Conservation (phyloP, 257 asterid genomes). For the Solanum peruvianum region DNA sequence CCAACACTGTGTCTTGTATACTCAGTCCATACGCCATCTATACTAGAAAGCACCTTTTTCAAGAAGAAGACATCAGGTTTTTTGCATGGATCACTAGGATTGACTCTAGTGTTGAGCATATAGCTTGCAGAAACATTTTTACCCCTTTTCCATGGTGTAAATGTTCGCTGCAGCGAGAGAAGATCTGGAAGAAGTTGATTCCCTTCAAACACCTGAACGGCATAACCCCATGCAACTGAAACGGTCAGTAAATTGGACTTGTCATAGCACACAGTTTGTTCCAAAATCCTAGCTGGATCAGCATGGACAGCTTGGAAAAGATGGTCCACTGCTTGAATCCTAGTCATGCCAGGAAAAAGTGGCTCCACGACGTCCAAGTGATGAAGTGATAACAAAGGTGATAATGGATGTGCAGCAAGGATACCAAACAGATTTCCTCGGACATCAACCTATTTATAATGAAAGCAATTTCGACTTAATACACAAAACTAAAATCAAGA, state of each 20-base stretch:
- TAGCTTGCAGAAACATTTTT: constrained; percentile 26
- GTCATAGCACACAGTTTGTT: constrained; percentile 78
- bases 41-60: constrained; percentile 19
- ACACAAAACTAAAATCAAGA: not conserved
- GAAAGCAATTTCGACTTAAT: not conserved
- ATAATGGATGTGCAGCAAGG: constrained; percentile 68
- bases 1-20: constrained; percentile 19
- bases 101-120: constrained; percentile 54
- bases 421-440: constrained; percentile 69
- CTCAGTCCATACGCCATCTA: constrained; percentile 29
- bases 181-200: constrained; percentile 55
- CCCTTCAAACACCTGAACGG: constrained; percentile 58
- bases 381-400: constrained; percentile 60
- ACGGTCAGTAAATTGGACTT: constrained; percentile 35
- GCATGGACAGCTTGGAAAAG: constrained; percentile 43
- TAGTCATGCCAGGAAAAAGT: constrained; percentile 58
- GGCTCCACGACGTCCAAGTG: constrained; percentile 75
- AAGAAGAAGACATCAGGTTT: constrained; percentile 52
- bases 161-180: constrained; percentile 43
- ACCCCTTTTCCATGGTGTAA: constrained; percentile 75
- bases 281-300: constrained; percentile 57
- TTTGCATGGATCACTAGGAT: constrained; percentile 45
- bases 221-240: constrained; percentile 80
- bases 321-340: constrained; percentile 40
- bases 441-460: constrained; percentile 48